Conservation (phyloP, 257 asterid species). For the Nicotiana undulata region DNA sequence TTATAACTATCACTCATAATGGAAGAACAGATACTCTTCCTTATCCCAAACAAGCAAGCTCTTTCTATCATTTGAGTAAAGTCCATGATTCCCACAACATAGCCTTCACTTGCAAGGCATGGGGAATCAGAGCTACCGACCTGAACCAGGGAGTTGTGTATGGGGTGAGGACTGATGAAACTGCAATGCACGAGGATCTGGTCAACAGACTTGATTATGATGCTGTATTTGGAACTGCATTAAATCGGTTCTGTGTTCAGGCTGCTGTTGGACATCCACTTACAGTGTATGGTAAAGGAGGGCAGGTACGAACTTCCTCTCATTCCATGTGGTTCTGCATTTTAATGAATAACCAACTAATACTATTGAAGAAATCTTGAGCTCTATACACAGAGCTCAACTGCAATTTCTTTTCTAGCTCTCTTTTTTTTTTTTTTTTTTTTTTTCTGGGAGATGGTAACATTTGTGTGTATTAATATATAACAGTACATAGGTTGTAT, state of each 20-base stretch:
- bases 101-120: slow-evolving; percentile 88
- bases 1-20: slow-evolving; percentile 70
- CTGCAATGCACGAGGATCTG: slow-evolving; percentile 82
- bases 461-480: too few relatives aligned
- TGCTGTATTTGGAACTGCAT: slow-evolving; percentile 85
- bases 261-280: slow-evolving; percentile 96
- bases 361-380: not conserved
- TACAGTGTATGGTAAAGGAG: slow-evolving; percentile 95
- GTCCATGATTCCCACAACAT: slow-evolving; percentile 93
- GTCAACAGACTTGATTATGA: slow-evolving; percentile 84
- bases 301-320: slow-evolving; percentile 54
- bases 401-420: not conserved
- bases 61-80: slow-evolving; percentile 90
- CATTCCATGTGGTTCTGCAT: not conserved
- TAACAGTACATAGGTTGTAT: too few relatives aligned
- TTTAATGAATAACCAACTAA: not conserved
- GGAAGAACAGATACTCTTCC: slow-evolving; percentile 94
- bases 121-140: slow-evolving; percentile 97
- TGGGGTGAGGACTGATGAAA: slow-evolving; percentile 82
- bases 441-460: too few relatives aligned
- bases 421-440: too few relatives aligned
- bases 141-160: slow-evolving; percentile 94
- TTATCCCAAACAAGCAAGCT: slow-evolving; percentile 91
- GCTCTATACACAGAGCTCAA: not conserved
- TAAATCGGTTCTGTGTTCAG: slow-evolving; percentile 94